Base-by-base conservation (phyloP, 805 yeast species). In the Cyberlindnera sargentensis region DNA sequence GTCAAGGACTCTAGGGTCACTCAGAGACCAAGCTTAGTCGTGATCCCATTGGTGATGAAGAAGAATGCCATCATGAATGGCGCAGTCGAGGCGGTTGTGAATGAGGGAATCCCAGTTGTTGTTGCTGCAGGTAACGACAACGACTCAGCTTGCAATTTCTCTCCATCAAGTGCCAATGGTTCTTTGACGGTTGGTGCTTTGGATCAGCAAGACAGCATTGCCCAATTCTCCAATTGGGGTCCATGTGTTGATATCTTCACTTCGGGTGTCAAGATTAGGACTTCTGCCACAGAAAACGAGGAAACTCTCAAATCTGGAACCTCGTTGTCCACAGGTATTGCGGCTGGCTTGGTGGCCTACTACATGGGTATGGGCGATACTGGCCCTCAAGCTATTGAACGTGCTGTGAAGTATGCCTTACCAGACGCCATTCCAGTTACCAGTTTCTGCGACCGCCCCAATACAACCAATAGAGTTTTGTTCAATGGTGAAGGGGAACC, bases 141-240 rank as follows among this genome's bases (percentile, higher is more conserved):
- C 34, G 53, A 50, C 15, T 64, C 64, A 41, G 75, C 79, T 2
- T 75, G 80, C 50, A 48, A 56, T 4, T 64, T 55, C 38, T 71
- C 77, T 23, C 80, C 80, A 3, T 68, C 73, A 4, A 66, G 75
- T 34, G 70, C 76, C 3, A 68, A 64, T 6, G 71, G 71, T 31
- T 84, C 87, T 0, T 73, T 88, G 9, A 80, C 95, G 0, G 95
- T 90, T 4, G 97, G 96, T 1, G 91, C 96, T 3, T 76, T 87
- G 39, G 90, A 89, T 56, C 91, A 82, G 56, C 61, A 72, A n/a
- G 58, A 87, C 55, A 56, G 70, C 2, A 71, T 89, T 35, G 91
- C 65, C 3, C 15, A 48, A 1, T 61, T 61, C 37, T 57, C 62
- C 27, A 74, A 75, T 57, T 71, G 67, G 67, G 80, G 80, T 6